Evolutionary conservation across 2,329 filamentous ascomycete species (phyloP).

Genomic region (Arthrobotrys megalospora): DNA sequence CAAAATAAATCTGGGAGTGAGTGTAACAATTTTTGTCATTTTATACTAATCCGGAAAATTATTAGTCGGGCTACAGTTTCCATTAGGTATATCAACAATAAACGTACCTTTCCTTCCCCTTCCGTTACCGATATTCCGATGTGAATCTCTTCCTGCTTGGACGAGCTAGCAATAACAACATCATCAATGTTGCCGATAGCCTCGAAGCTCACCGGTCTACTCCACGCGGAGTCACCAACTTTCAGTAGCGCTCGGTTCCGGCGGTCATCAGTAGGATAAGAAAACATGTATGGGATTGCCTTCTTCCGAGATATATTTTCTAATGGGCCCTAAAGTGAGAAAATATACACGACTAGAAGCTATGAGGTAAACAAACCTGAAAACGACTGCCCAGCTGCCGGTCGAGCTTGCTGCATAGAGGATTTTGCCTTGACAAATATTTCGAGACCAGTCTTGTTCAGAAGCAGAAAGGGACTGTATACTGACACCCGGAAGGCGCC

Average conservation of each 20-base stretch:
- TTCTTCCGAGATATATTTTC: slow-evolving; percentile 71
- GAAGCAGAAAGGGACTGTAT: slow-evolving; percentile 92
- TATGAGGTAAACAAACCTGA: slow-evolving; percentile 55
- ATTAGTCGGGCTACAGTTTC: slow-evolving; percentile 9
- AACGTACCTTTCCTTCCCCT: slow-evolving; percentile 81
- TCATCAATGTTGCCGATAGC: slow-evolving; percentile 94
- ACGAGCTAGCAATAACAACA: slow-evolving; percentile 82
- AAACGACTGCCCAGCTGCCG: slow-evolving; percentile 85
- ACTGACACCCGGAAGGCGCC: slow-evolving; percentile 96
- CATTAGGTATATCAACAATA: slow-evolving; percentile 39
- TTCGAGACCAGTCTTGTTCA: slow-evolving; percentile 94
- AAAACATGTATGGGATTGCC: slow-evolving; percentile 94
- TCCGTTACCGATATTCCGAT: slow-evolving; percentile 89
- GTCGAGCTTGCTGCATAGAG: slow-evolving; percentile 85
- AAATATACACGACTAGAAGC: slow-evolving; percentile 14
- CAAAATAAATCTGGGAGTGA: slow-evolving; percentile 91
- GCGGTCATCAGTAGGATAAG: slow-evolving; percentile 87
- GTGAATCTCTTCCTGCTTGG: slow-evolving; percentile 85
- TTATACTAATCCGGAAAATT: slow-evolving; percentile 75
- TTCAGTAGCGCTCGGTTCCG: slow-evolving; percentile 91
- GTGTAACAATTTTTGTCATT: slow-evolving; percentile 92
- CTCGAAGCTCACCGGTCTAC: slow-evolving; percentile 97
- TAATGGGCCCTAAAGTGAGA: neutral
- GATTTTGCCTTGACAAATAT: slow-evolving; percentile 90
- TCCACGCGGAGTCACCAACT: slow-evolving; percentile 92